Percentiles rank a stretch among this genome's conserved stretches.
Conservation (phyloP, 805 yeast species). For the Ogataea pignaliae region DNA sequence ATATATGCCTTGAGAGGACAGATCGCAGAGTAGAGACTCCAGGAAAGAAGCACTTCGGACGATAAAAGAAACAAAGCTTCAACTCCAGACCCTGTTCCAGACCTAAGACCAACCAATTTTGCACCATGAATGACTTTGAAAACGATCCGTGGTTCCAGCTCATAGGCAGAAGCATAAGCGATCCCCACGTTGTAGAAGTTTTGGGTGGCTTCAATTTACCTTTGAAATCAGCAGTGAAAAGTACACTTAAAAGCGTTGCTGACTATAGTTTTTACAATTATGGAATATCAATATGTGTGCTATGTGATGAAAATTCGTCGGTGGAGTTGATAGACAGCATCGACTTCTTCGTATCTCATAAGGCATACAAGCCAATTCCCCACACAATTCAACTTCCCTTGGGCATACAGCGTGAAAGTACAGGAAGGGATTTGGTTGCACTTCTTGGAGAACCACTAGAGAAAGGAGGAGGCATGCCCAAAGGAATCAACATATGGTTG, state of each 20-base stretch:
- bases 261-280: slow-evolving; percentile 19
- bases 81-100: too few relatives aligned
- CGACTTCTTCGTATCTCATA: slow-evolving; percentile 30
- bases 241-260: slow-evolving; percentile 4
- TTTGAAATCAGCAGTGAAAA: slow-evolving; percentile 1
- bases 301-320: slow-evolving; percentile 1
- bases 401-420: too few relatives aligned
- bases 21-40: too few relatives aligned
- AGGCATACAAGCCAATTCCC: slow-evolving; percentile 10
- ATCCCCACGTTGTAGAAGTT: neutral
- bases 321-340: slow-evolving; percentile 27
- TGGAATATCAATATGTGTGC: slow-evolving; percentile 20
- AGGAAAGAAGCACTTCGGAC: too few relatives aligned
- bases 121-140: neutral
- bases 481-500: slow-evolving; percentile 36
- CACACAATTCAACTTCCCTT: slow-evolving; percentile 9
- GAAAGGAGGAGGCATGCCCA: slow-evolving; percentile 36
- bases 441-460: slow-evolving; percentile 36
- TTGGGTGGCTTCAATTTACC: neutral
- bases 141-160: slow-evolving; percentile 5
- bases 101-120: too few relatives aligned
- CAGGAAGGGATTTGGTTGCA: slow-evolving; percentile 28
- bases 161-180: slow-evolving; percentile 1
- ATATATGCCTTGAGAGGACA: too few relatives aligned
- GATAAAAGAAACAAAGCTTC: too few relatives aligned